Conservation (phyloP, 2,329 filamentous ascomycete genomes). For the Calonectria pseudoreteaudii region DNA sequence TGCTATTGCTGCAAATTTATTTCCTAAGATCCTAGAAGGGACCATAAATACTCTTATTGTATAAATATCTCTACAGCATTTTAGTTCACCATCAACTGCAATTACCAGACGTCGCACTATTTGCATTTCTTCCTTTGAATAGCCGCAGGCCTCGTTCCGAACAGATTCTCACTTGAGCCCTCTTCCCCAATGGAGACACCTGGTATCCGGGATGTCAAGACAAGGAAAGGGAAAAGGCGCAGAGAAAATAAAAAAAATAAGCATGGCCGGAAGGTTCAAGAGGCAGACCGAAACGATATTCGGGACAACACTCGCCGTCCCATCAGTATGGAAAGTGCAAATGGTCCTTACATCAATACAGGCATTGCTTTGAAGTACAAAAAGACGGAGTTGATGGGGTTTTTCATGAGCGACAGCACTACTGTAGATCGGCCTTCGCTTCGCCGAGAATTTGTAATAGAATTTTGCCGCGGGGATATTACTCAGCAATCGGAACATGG, state of each 20-base stretch:
- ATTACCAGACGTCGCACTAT: not conserved
- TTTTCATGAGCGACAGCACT: not conserved
- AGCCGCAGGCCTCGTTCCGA: not conserved
- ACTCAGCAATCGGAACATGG: not conserved
- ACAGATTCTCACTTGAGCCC: not conserved
- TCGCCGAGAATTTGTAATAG: not conserved
- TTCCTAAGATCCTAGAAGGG: not conserved
- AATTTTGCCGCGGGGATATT: not conserved
- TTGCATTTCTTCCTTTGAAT: not conserved
- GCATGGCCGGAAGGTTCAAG: not conserved
- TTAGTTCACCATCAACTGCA: not conserved
- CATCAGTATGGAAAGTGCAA: not conserved
- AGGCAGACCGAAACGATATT: not conserved
- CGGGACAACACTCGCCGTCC: not conserved
- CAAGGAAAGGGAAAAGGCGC: not conserved
- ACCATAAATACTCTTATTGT: not conserved
- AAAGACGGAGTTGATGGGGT: not conserved
- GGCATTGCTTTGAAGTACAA: accelerated
- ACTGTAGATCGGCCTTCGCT: not conserved
- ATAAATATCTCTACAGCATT: not conserved
- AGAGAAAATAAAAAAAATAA: not conserved
- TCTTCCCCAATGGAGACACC: not conserved
- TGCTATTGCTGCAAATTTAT: not conserved
- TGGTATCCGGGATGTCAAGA: not conserved
- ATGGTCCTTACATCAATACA: not conserved